phyloP scores from a whole-genome alignment of 768 basidiomycete species.

The Lactarius psammicola region DNA sequence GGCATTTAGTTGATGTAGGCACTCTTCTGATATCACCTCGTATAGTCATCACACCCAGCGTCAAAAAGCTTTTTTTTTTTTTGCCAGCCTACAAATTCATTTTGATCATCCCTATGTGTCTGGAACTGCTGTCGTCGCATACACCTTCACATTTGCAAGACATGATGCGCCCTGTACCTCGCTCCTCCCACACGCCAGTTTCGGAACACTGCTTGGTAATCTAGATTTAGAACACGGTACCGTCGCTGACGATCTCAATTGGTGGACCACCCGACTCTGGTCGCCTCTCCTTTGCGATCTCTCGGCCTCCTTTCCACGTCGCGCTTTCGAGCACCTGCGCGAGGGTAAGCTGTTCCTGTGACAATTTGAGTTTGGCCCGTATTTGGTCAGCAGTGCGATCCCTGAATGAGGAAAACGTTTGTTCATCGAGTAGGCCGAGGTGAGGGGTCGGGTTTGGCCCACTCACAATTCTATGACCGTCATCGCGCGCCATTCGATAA shows the following conservation, averaged over 20 bases:
- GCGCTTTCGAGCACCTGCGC: conserved; percentile 92
- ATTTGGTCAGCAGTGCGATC: conserved; percentile 78
- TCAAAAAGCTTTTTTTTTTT: background rate
- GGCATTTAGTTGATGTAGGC: background rate
- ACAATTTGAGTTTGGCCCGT: conserved; percentile 54
- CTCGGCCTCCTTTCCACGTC: conserved; percentile 95
- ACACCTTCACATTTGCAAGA: background rate
- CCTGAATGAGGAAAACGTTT: conserved; percentile 40
- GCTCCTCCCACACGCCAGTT: conserved; percentile 12
- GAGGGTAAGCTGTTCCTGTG: conserved; percentile 56
- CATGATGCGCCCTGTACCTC: conserved; percentile 10
- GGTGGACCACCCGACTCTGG: conserved; percentile 78
- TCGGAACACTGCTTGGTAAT: background rate
- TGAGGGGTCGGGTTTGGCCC: no score
- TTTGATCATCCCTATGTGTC: conserved; percentile 18
- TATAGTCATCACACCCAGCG: background rate
- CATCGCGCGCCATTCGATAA: conserved; percentile 96
- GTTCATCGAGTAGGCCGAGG: background rate
- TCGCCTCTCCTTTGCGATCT: conserved; percentile 79
- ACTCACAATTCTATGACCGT: conserved; percentile 88
- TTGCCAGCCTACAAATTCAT: background rate
- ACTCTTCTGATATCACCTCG: conserved; percentile 5
- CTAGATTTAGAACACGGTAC: conserved; percentile 63
- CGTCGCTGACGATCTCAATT: conserved; percentile 83
- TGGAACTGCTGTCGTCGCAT: conserved; percentile 2